Percentiles rank a stretch among this genome's conserved stretches.
phyloP scores from a whole-genome alignment of 805 yeast species.

The Lipomyces mesembrius region DNA sequence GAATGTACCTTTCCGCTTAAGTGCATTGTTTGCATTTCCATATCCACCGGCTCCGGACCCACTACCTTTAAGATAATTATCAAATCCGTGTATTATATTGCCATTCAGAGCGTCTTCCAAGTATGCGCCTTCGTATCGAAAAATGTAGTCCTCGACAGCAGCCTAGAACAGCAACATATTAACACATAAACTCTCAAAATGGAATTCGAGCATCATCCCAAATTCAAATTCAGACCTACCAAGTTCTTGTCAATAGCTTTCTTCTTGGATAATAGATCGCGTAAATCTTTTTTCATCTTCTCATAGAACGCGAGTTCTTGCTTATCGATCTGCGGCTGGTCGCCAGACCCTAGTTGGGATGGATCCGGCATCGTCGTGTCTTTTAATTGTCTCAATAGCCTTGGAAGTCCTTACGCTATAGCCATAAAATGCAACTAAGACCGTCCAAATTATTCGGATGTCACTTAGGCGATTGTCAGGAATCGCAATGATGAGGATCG shows the following conservation, averaged over 20 bases:
- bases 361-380: constrained; percentile 29
- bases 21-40: constrained; percentile 7
- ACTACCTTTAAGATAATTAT: constrained; percentile 64
- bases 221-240: constrained; percentile 25
- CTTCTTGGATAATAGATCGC: constrained; percentile 64
- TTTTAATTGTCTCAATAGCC: neutral
- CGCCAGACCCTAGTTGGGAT: constrained; percentile 23
- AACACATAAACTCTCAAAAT: neutral
- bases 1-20: constrained; percentile 21
- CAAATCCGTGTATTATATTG: constrained; percentile 90
- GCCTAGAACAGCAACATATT: neutral
- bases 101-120: constrained; percentile 72
- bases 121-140: constrained; percentile 76
- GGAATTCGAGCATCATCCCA: neutral
- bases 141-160: constrained; percentile 73
- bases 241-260: constrained; percentile 62
- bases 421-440: neutral
- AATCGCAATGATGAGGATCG: neutral
- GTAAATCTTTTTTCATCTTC: constrained; percentile 66
- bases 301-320: constrained; percentile 58
- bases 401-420: neutral
- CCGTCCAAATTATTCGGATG: neutral
- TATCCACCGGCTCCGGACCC: constrained; percentile 38
- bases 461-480: neutral
- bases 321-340: constrained; percentile 23